phyloP scores from a whole-genome alignment of 169 alveolate species.

The Plasmodium blacklocki region DNA sequence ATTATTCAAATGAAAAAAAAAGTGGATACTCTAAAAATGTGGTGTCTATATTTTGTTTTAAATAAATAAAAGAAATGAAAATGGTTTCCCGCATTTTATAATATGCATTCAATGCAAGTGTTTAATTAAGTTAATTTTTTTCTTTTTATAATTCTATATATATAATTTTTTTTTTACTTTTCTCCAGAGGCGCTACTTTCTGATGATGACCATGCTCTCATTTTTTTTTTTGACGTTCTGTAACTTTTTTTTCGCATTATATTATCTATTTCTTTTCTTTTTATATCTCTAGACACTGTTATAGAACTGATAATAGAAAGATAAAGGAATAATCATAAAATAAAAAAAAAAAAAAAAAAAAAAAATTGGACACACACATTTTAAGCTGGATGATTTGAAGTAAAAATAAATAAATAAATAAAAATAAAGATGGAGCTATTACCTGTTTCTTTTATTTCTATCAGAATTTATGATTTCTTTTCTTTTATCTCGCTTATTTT shows the following conservation, averaged over 20 bases:
- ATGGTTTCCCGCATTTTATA: no score
- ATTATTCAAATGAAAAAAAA: no score
- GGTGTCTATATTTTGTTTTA: no score
- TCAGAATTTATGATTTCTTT: constrained; percentile 4
- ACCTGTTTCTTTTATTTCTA: constrained; percentile 17
- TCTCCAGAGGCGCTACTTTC: constrained; percentile 28
- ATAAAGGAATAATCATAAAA: background rate
- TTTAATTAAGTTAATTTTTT: no score
- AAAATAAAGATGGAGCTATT: background rate
- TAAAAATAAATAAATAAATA: constrained; percentile 1
- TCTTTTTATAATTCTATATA: no score
- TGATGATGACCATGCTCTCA: constrained; percentile 48
- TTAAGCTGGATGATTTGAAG: background rate
- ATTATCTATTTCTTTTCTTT: constrained; percentile 45
- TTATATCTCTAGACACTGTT: constrained; percentile 3
- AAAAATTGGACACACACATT: background rate
- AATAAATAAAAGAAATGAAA: no score
- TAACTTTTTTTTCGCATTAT: constrained; percentile 54
- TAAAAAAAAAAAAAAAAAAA: constrained; percentile 10
- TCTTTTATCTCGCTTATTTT: constrained; percentile 5
- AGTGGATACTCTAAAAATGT: no score
- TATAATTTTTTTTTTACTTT: background rate
- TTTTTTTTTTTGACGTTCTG: constrained; percentile 23
- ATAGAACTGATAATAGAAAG: constrained; percentile 20
- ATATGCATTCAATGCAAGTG: no score